Conservation (phyloP, 2,329 filamentous ascomycete genomes). For the Colletotrichum echinochloae region DNA sequence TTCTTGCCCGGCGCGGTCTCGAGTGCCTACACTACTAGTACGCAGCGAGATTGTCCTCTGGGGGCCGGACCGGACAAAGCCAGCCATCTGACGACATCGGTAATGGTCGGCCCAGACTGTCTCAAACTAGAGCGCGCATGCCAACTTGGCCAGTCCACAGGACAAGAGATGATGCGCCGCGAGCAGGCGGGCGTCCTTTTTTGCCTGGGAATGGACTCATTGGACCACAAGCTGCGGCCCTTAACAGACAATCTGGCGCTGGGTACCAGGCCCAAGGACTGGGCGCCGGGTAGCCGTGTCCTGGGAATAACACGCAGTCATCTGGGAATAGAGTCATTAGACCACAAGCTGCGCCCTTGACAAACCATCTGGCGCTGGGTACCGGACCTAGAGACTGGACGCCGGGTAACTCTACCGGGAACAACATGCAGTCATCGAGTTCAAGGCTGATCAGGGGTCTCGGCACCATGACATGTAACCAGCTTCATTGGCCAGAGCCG, state of each 20-base stretch:
- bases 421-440: no score
- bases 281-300: not conserved
- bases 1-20: not conserved
- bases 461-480: not conserved
- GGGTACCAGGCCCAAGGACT: not conserved
- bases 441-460: not conserved
- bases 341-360: no score
- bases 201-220: no score
- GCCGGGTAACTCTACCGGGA: no score
- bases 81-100: not conserved
- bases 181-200: not conserved
- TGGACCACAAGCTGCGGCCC: not conserved
- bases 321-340: no score
- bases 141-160: not conserved
- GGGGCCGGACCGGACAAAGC: slow-evolving; percentile 2
- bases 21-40: no score
- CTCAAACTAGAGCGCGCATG: not conserved
- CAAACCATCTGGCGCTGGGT: no score
- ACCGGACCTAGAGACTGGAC: no score
- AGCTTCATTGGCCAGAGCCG: not conserved
- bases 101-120: not conserved
- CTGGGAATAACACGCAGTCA: not conserved
- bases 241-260: not conserved
- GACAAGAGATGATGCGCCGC: not conserved
- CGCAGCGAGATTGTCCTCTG: no score